Percentiles rank a stretch among this genome's conserved stretches.
Evolutionary conservation across 768 basidiomycete genomes (phyloP).

Genomic region (Pulveroboletus sp.): DNA sequence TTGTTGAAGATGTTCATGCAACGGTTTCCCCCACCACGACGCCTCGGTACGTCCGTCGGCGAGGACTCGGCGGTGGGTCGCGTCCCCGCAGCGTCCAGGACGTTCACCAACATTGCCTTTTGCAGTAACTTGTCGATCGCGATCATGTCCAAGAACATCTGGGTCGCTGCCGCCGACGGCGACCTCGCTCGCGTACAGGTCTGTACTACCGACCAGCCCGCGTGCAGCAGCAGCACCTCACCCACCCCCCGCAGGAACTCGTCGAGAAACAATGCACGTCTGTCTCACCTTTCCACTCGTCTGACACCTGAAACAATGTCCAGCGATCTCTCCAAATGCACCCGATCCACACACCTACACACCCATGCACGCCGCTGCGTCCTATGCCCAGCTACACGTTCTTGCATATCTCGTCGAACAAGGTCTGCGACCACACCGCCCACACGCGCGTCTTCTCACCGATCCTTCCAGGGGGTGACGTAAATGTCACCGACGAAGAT

Average conservation of each 20-base stretch:
- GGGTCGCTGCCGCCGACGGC: constrained; percentile 92
- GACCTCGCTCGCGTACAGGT: constrained; percentile 78
- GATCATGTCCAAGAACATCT: constrained; percentile 61
- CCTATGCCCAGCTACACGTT: constrained; percentile 78
- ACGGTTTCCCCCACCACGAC: background rate
- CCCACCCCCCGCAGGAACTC: constrained; percentile 43
- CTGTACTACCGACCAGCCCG: constrained; percentile 13
- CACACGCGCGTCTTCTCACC: background rate
- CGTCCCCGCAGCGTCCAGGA: background rate
- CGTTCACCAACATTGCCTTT: constrained; percentile 28
- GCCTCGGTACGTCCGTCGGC: background rate
- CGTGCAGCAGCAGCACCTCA: too few species aligned
- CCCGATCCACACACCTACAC: constrained; percentile 78
- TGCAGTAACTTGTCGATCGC: constrained; percentile 19
- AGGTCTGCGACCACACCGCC: constrained; percentile 39
- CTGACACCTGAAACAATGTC: background rate
- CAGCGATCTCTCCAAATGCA: constrained; percentile 65
- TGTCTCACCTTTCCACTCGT: constrained; percentile 4
- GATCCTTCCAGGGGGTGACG: constrained; percentile 65
- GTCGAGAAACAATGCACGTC: constrained; percentile 57
- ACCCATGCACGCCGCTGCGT: constrained; percentile 93
- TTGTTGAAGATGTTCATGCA: constrained; percentile 19
- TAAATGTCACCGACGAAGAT: constrained; percentile 82
- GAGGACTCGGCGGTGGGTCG: background rate
- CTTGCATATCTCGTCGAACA: constrained; percentile 75